These are phyloP conservation scores for Marsdenia floribunda DNA, from an alignment of 257 asterid species.

Conservation along the genomic window DNA sequence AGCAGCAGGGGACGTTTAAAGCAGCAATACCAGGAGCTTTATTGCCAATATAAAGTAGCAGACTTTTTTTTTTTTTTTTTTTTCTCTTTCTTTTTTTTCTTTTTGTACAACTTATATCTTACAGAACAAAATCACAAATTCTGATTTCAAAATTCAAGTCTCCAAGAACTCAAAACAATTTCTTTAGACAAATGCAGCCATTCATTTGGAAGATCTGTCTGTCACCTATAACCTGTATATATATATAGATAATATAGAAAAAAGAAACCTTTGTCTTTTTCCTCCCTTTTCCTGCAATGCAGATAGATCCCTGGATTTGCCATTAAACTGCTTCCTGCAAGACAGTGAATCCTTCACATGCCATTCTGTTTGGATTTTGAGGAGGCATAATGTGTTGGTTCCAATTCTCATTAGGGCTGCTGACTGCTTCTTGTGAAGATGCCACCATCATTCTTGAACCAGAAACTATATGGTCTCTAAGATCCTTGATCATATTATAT, in stretches of 20 bases:
- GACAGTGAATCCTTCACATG: slow-evolving; percentile 39
- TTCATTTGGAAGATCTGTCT: slow-evolving; percentile 9
- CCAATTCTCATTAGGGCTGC: slow-evolving; percentile 32
- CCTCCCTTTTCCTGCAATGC: not conserved
- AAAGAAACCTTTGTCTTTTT: not conserved
- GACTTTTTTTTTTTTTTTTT: slow-evolving; percentile 19
- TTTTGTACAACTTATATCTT: slow-evolving; percentile 41
- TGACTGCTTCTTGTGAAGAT: slow-evolving; percentile 36
- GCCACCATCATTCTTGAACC: slow-evolving; percentile 35
- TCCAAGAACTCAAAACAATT: not conserved
- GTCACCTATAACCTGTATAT: not conserved
- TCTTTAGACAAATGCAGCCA: slow-evolving; percentile 11
- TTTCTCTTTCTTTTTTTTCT: too few relatives aligned
- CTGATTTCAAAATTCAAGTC: slow-evolving; percentile 18
- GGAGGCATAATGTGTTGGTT: slow-evolving; percentile 35
- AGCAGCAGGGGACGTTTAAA: not conserved
- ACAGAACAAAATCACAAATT: slow-evolving; percentile 39
- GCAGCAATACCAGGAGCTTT: slow-evolving; percentile 23
- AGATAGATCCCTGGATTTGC: not conserved
- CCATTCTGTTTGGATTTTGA: slow-evolving; percentile 36
- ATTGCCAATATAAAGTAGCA: slow-evolving; percentile 31
- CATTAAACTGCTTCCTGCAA: slow-evolving; percentile 34
- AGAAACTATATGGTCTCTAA: slow-evolving; percentile 82
- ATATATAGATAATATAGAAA: not conserved
- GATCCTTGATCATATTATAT: slow-evolving; percentile 78